Evolutionary conservation across 495 filamentous ascomycete species (phyloP), one percentile per base, ranked within the genome.

Genomic region (Apodospora peruviana): DNA sequence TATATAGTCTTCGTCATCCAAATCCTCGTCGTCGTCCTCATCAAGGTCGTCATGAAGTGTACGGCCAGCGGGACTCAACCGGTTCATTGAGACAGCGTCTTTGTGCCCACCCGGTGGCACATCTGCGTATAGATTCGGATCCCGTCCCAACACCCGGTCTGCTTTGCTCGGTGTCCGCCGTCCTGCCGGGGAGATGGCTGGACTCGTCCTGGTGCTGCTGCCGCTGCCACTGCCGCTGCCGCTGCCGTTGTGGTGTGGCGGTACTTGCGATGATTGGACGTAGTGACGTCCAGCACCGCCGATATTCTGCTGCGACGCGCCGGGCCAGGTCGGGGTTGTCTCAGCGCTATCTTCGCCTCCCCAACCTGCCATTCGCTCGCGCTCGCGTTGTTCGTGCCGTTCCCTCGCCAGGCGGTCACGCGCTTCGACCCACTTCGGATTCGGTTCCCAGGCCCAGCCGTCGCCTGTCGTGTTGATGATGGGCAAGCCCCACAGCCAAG

Each of bases 381-480:
- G 70, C 46, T 79, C 73, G 19, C 71, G 61, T 50, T 87, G 82
- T 44, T 75, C 70, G 41, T 83, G 78, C 14, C 87, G 70, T 51
- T 82, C 76, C 3, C 66, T 43, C 2, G 79, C 73, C 24, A 88
- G 59, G 2, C 69, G 65, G 18, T 89, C 83, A 35, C 81, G 74
- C 3, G 83, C 84, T 20, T 80, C 82, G 14, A 86, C 51, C 78
- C 88, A 93, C 50, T 76, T 78, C 1, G 71, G 66, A 49, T 81
- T 95, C 1, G 90, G 78, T 59, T 95, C 90, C 93, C 93, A 98
- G 56, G 68, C 79, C 90, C 90, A 97, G n/a, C 93, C 93, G 61
- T 98, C 89, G 9, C 91, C 91, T 0, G 78, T 84, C 0, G 88
- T 91, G 46, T 83, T 95, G 64, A 82, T 82, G 14, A 95, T 65